Conservation (phyloP, 352 stramenopile genomes). For the Phytophthora quininea region DNA sequence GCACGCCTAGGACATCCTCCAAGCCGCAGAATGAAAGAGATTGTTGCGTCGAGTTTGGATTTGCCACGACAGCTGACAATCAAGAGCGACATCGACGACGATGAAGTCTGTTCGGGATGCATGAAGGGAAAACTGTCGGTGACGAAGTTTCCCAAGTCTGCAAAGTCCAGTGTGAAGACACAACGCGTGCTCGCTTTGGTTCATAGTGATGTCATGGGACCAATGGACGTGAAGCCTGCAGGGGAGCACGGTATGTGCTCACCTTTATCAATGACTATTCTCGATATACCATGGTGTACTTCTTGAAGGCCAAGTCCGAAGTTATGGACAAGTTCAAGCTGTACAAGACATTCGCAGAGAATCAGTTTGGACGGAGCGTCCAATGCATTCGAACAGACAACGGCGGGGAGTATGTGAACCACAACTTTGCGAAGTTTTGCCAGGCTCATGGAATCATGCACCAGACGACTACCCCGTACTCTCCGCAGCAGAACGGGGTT, state of each 20-base stretch:
- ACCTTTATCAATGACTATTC: conserved; percentile 26
- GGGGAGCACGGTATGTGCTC: conserved; percentile 3
- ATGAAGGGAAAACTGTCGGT: conserved; percentile 2
- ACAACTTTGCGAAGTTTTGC: conserved; percentile 1
- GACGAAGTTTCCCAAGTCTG: background rate
- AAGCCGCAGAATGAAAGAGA: conserved; percentile 8
- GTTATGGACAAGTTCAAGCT: background rate
- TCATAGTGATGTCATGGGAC: conserved; percentile 12
- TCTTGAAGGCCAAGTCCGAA: background rate
- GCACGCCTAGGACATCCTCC: conserved; percentile 3
- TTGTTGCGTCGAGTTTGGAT: background rate
- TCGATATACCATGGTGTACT: background rate
- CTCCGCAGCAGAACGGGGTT: conserved; percentile 15
- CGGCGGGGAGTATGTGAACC: conserved; percentile 21
- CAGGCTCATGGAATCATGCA: conserved; percentile 15
- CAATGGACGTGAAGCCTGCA: conserved; percentile 4
- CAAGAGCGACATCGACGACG: background rate
- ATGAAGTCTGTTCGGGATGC: conserved; percentile 5
- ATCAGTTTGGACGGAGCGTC: background rate
- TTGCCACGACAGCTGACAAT: background rate
- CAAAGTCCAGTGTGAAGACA: conserved; percentile 4
- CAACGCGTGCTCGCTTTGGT: background rate
- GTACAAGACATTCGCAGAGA: background rate
- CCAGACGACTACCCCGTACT: conserved; percentile 23
- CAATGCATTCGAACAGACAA: conserved; percentile 16